These are phyloP conservation scores for Naumovozyma dairenensis DNA, from an alignment of 805 yeast species.

Conservation along the genomic window DNA sequence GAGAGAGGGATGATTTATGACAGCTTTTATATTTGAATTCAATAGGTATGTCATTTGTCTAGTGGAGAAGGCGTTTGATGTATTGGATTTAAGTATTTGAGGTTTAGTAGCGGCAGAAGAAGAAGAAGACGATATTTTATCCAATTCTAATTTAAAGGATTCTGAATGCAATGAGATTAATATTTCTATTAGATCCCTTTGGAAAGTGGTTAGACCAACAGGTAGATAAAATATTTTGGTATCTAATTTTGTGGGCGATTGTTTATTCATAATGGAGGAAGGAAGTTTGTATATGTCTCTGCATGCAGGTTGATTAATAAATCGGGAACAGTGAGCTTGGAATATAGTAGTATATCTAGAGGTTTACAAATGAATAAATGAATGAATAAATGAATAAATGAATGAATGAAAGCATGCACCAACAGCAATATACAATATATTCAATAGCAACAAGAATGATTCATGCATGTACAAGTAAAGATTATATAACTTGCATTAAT, in stretches of 20 bases:
- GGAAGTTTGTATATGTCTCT: no score
- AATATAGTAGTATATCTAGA: no score
- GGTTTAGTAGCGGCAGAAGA: background rate
- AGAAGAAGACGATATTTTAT: background rate
- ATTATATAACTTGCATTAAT: no score
- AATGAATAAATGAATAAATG: no score
- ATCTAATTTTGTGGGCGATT: background rate
- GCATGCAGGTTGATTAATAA: no score
- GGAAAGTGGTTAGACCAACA: conserved; percentile 35
- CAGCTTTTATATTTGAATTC: conserved; percentile 35
- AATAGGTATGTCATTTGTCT: conserved; percentile 25
- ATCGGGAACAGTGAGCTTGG: no score
- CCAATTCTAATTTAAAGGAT: conserved; percentile 20
- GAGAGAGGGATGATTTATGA: conserved; percentile 58
- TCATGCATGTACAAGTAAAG: no score
- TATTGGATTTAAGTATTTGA: background rate
- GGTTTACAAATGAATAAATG: no score
- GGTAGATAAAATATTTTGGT: conserved; percentile 28
- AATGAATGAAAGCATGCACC: no score
- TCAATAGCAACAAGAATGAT: no score
- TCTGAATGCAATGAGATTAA: conserved; percentile 35
- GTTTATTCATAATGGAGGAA: no score
- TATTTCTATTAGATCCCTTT: conserved; percentile 36
- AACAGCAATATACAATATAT: no score
- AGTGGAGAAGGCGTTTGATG: conserved; percentile 27